Conservation (phyloP, 805 yeast genomes). For the Candida methanosorbosa region DNA sequence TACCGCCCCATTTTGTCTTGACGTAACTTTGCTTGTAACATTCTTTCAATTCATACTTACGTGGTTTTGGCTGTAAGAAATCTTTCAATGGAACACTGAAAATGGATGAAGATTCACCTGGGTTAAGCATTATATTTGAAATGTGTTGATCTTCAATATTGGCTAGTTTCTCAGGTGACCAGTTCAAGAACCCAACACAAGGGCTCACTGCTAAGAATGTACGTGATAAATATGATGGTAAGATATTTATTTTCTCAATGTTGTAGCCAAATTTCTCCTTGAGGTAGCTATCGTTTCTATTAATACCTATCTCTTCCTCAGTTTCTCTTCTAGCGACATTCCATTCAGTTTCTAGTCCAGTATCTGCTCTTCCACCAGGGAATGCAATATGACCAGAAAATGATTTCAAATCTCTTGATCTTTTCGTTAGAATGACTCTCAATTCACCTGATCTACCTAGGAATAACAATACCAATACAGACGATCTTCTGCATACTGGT, state of each 20-base stretch:
- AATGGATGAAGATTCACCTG: slow-evolving; percentile 68
- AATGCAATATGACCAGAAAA: slow-evolving; percentile 89
- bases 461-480: slow-evolving; percentile 70
- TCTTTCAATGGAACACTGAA: slow-evolving; percentile 67
- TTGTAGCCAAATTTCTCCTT: slow-evolving; percentile 39
- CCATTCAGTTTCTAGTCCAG: slow-evolving; percentile 55
- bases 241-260: slow-evolving; percentile 48
- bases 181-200: slow-evolving; percentile 54
- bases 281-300: slow-evolving; percentile 36
- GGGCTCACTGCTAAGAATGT: slow-evolving; percentile 82
- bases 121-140: slow-evolving; percentile 42
- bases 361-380: slow-evolving; percentile 92
- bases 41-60: slow-evolving; percentile 19
- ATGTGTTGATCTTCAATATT: slow-evolving; percentile 21
- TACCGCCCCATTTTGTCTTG: slow-evolving; percentile 58
- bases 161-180: slow-evolving; percentile 21
- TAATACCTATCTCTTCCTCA: slow-evolving; percentile 78
- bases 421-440: slow-evolving; percentile 67
- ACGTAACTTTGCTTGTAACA: slow-evolving; percentile 25
- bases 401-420: slow-evolving; percentile 58
- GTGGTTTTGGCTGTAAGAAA: slow-evolving; percentile 30
- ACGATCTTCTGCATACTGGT: slow-evolving; percentile 64
- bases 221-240: slow-evolving; percentile 78
- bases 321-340: slow-evolving; percentile 76
- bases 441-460: slow-evolving; percentile 67